Base-by-base conservation (phyloP, 2,329 filamentous ascomycete genomes). In the Thelonectria rubi region DNA sequence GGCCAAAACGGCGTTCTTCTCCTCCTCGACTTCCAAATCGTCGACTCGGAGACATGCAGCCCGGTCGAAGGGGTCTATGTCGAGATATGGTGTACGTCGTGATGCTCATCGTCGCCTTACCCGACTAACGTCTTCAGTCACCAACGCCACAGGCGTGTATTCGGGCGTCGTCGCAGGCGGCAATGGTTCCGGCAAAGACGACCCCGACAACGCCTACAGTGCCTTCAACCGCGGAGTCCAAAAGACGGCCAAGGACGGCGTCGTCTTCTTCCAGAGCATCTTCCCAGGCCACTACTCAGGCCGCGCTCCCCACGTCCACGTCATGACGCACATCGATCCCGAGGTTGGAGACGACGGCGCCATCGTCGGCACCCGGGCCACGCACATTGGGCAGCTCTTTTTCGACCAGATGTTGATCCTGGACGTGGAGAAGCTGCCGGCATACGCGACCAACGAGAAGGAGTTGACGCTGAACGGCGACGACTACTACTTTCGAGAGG, bases 351-450 rank as follows among this genome's bases (percentile, higher is more conserved):
- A 75, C 48, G 85, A 86, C 74, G 77, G 78, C 66, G 86, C 83
- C 58, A 76, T 84, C 60, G 37, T 57, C 9, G 72, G 75, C 32
- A 80, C 78, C 59, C 78, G 80, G 17, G 78, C 83, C 46, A 80
- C 82, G 2, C 84, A 88, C 71, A 79, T 86, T 32, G 85, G 85
- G 20, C 85, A 88, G 69, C 72, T 87, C 54, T 88, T 85, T 77
- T 84, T 86, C 68, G 83, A 87, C 69, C 81, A 86, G 68, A 76
- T 78, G 63, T 80, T 88, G 26, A 79, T 85, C 61, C 62, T 71
- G 14, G 65, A 76, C 14, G 83, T 87, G 45, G 81, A 85, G 58
- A 71, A 71, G 21, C 75, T 74, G 0, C 63, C 71, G 0, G 82
- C 84, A 1, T 82, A 82, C 71, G 69, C 61, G 12, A 71, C 65